Conservation (phyloP, 2,329 filamentous ascomycete species). For the Botrytis fragariae region DNA sequence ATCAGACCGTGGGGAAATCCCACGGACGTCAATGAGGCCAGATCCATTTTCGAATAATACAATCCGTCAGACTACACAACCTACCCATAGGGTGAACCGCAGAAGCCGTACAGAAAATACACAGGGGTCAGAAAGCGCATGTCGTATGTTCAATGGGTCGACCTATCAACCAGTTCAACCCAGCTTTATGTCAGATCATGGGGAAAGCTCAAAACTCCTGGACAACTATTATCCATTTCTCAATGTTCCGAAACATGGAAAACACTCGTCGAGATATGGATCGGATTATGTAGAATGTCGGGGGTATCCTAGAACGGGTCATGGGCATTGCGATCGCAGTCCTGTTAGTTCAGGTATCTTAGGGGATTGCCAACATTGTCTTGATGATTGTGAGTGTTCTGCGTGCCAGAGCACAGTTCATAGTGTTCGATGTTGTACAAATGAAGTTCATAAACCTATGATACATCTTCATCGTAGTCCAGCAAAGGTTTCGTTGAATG, state of each 20-base stretch:
- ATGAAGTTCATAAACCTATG: conserved; percentile 29
- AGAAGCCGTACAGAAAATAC: no score
- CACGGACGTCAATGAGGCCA: neutral
- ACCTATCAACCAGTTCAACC: neutral
- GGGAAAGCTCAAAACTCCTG: neutral
- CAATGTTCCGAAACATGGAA: neutral
- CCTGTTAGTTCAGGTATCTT: conserved; percentile 27
- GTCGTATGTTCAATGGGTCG: neutral
- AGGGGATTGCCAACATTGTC: conserved; percentile 36
- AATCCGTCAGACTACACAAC: neutral
- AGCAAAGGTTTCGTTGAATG: neutral
- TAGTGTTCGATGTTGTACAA: conserved; percentile 32
- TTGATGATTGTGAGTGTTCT: conserved; percentile 33
- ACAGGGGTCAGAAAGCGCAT: neutral
- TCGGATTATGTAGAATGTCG: conserved; percentile 26
- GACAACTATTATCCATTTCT: neutral
- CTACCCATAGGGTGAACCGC: neutral
- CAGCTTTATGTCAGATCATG: neutral
- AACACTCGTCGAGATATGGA: neutral
- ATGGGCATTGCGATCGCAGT: conserved; percentile 27
- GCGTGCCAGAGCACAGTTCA: conserved; percentile 33
- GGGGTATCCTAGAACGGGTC: conserved; percentile 34
- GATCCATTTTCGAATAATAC: neutral
- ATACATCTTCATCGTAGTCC: conserved; percentile 26
- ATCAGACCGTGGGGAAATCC: neutral